Conservation (phyloP, 805 yeast species). For the Saturnispora saitoi region DNA sequence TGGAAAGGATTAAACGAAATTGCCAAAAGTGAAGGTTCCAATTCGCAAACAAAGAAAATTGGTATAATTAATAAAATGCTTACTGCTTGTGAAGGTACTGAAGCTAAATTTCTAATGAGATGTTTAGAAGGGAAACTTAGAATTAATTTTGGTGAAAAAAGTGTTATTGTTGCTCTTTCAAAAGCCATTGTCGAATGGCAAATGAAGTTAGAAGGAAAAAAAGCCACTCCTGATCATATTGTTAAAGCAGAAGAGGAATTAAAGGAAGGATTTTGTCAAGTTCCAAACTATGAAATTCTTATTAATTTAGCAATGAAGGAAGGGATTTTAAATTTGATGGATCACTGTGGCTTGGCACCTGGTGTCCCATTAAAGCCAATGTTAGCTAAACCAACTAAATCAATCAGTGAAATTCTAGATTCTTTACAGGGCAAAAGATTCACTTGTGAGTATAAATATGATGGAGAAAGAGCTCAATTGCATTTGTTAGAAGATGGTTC, state of each 20-base stretch:
- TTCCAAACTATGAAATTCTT: slow-evolving; percentile 82
- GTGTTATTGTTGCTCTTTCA: slow-evolving; percentile 75
- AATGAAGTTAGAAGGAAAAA: slow-evolving; percentile 22
- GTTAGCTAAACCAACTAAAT: slow-evolving; percentile 96
- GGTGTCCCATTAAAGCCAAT: slow-evolving; percentile 95
- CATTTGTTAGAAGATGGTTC: slow-evolving; percentile 61
- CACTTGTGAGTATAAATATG: slow-evolving; percentile 95
- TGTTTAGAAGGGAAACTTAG: slow-evolving; percentile 88
- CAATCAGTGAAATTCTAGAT: slow-evolving; percentile 86
- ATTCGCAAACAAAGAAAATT: slow-evolving; percentile 73
- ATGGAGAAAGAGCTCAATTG: slow-evolving; percentile 96
- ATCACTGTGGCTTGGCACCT: slow-evolving; percentile 69
- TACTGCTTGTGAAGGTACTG: slow-evolving; percentile 76
- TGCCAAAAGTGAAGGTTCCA: slow-evolving; percentile 69
- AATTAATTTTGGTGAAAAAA: slow-evolving; percentile 90
- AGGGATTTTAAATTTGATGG: slow-evolving; percentile 60
- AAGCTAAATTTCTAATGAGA: slow-evolving; percentile 85
- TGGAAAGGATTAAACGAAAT: slow-evolving; percentile 67
- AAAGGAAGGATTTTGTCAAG: slow-evolving; percentile 79
- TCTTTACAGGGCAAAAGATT: slow-evolving; percentile 77
- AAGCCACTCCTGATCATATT: slow-evolving; percentile 34
- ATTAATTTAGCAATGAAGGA: slow-evolving; percentile 54
- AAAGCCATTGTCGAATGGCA: slow-evolving; percentile 73
- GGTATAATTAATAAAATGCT: slow-evolving; percentile 73
- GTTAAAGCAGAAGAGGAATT: slow-evolving; percentile 67